These are phyloP conservation scores for Acorus calamus DNA, from an alignment of 106 monocot genomes.

Conservation along the genomic window DNA sequence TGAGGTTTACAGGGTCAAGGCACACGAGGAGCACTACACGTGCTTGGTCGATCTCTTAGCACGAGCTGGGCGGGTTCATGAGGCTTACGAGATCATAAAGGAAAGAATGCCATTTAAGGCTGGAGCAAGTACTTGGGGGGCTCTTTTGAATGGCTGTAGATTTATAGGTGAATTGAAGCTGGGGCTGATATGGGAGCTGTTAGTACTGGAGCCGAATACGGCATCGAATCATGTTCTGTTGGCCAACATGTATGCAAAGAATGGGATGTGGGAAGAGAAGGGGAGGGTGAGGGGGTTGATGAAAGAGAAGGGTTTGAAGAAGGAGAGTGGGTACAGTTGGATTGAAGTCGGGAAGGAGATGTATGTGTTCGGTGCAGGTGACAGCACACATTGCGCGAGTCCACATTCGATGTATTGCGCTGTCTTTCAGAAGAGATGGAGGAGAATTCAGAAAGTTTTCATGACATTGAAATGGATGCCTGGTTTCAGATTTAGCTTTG, in stretches of 20 bases:
- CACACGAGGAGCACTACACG: conserved; percentile 11
- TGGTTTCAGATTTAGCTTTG: too few species aligned
- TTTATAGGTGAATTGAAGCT: background rate
- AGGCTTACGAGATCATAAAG: conserved; percentile 8
- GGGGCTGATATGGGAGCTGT: background rate
- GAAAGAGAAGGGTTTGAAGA: conserved; percentile 7
- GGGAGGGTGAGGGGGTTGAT: conserved; percentile 3
- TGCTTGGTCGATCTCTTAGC: conserved; percentile 14
- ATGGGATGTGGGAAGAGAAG: background rate
- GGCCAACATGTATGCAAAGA: background rate
- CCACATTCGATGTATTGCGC: too few species aligned
- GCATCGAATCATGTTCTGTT: background rate
- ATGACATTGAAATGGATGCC: too few species aligned
- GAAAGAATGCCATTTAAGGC: background rate
- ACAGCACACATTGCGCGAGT: background rate
- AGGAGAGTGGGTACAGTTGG: conserved; percentile 12
- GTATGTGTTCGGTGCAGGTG: conserved; percentile 1
- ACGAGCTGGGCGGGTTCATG: conserved; percentile 4
- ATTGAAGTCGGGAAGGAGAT: conserved; percentile 3
- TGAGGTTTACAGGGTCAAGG: background rate
- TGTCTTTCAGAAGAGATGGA: too few species aligned
- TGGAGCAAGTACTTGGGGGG: background rate
- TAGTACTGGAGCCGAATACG: background rate
- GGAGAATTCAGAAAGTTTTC: too few species aligned
- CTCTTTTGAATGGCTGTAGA: background rate